Evolutionary conservation across 2,329 filamentous ascomycete genomes (phyloP), one percentile per base, ranked within the genome.

Genomic region (Nannizzia gypsea): DNA sequence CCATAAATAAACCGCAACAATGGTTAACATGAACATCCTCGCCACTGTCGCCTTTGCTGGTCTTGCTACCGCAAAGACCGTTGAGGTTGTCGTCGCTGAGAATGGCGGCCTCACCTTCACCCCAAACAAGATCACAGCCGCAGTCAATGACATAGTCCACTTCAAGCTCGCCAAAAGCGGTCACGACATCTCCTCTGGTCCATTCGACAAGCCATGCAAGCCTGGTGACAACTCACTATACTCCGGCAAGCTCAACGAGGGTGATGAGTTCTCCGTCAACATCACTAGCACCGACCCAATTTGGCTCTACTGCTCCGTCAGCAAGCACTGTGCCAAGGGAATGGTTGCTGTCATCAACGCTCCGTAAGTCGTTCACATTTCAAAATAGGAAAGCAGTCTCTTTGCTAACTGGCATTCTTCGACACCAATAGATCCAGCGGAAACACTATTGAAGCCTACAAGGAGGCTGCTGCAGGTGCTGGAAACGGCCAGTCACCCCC

Each of bases 291-390:
- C 74, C 0, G 71, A 75, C 1, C 73, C 78, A 2, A 74, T 80
- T 61, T 81, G 78, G 66, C 62, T 79, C 31, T 81, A 81, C 67
- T 81, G 79, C 59, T 76, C 78, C 0, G 75, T 75, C 1, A 73
- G 70, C 0, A 74, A 74, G 1, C 78, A 81, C 60, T 81, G 80
- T 46, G 74, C 79, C 64, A 66, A 65, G 5, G 79, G 79, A 4
- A 80, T 81, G 71, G 73, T 78, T 24, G 75, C 80, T 70, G 73
- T 79, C 3, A 74, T 81, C 44, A 81, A 81, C 60, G 74, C 76
- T 58, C 74, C 77, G 71, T 71, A 58, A 62, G 62, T 50, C 22
- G 13, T 34, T 6, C 38, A 48, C n/a, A 6, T 36, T 28, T 28
- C 6, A 28, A 22, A 15, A 6, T 22, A 5, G 0, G 46, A 38